Conservation (phyloP, 306 rosid species). For the Mimosa pudica region DNA sequence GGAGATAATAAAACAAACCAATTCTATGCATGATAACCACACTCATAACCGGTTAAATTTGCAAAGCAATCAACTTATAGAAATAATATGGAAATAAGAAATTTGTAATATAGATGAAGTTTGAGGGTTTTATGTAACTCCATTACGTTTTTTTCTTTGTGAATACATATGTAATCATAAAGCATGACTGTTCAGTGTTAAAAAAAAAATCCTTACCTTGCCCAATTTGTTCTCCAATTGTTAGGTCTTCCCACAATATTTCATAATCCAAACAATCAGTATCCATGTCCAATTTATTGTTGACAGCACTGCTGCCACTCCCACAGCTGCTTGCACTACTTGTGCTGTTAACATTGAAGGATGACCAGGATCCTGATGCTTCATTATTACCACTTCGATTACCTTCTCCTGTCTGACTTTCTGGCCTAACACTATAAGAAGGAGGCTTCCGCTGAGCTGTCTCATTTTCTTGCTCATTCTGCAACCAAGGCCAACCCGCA, state of each 20-base stretch:
- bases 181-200: conserved; percentile 13
- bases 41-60: conserved; percentile 20
- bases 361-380: conserved; percentile 81
- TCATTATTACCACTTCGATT: conserved; percentile 61
- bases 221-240: conserved; percentile 92
- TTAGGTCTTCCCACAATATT: conserved; percentile 96
- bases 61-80: conserved; percentile 11
- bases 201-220: conserved; percentile 62
- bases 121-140: conserved; percentile 2
- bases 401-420: conserved; percentile 57
- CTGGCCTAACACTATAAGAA: conserved; percentile 52
- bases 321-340: conserved; percentile 98
- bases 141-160: not conserved
- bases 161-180: conserved; percentile 18
- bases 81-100: not conserved
- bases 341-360: conserved; percentile 83
- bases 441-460: conserved; percentile 45
- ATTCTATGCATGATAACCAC: conserved; percentile 13
- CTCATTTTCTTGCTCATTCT: conserved; percentile 72
- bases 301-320: conserved; percentile 75
- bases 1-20: not conserved
- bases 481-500: conserved; percentile 62
- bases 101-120: conserved; percentile 11
- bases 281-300: conserved; percentile 76
- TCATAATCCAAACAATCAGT: conserved; percentile 91